Conservation (phyloP, 78 protist genomes). For the Guillardia theta region DNA sequence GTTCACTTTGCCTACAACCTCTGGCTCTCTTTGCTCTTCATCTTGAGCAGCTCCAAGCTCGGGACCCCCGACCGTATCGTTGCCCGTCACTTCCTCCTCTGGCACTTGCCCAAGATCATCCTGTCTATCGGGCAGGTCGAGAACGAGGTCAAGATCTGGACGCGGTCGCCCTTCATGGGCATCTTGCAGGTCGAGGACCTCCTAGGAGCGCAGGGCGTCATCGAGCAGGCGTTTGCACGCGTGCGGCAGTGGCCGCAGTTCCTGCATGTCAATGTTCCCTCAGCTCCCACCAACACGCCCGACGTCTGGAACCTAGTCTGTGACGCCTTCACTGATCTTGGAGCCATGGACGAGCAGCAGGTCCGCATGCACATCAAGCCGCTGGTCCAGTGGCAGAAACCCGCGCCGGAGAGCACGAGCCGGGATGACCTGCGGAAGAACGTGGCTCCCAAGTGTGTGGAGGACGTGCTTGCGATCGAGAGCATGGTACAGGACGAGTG, state of each 20-base stretch:
- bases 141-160: no score
- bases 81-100: not conserved
- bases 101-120: not conserved
- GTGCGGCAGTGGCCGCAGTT: conserved; percentile 6
- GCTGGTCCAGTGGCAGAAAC: not conserved
- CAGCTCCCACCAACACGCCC: not conserved
- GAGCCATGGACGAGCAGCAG: not conserved
- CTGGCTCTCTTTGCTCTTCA: not conserved
- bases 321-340: not conserved
- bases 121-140: no score
- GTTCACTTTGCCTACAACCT: not conserved
- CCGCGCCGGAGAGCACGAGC: not conserved
- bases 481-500: not conserved
- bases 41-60: not conserved
- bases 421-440: not conserved
- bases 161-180: no score
- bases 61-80: not conserved
- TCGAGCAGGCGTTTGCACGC: conserved; percentile 1
- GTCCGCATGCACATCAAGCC: not conserved
- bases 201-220: not conserved
- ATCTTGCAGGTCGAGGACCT: no score
- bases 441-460: not conserved
- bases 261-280: not conserved
- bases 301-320: not conserved
- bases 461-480: not conserved